phyloP scores from a whole-genome alignment of 441 rosid genomes.

The Populus hybrid region DNA sequence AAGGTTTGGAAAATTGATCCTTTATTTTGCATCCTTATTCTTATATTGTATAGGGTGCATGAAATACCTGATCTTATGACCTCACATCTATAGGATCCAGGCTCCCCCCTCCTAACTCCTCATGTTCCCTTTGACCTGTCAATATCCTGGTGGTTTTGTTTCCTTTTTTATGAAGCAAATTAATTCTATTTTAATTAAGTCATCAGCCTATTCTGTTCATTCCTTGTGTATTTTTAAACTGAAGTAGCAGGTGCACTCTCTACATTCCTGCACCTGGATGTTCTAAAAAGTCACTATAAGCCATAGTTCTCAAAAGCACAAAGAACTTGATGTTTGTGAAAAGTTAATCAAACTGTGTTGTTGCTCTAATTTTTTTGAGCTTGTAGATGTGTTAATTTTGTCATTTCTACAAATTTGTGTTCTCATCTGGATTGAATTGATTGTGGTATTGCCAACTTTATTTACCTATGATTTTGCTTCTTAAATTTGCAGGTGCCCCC shows the following conservation, averaged over 20 bases:
- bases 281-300: background rate
- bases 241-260: background rate
- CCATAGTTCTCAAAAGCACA: background rate
- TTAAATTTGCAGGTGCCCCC: constrained; percentile 73
- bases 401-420: background rate
- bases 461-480: constrained; percentile 5
- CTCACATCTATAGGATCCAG: background rate
- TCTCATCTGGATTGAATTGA: background rate
- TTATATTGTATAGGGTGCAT: background rate
- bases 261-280: background rate
- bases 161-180: background rate
- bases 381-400: background rate
- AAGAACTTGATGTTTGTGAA: background rate
- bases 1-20: constrained; percentile 48
- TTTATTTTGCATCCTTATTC: background rate
- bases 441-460: background rate
- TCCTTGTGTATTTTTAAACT: background rate
- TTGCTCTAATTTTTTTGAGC: background rate
- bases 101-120: background rate
- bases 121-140: background rate
- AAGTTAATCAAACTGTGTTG: background rate
- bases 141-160: background rate
- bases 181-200: background rate
- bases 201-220: background rate
- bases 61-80: background rate